These are phyloP conservation scores for Agarophyton chilense DNA, from an alignment of 23 red algal genomes.

Conservation along the genomic window DNA sequence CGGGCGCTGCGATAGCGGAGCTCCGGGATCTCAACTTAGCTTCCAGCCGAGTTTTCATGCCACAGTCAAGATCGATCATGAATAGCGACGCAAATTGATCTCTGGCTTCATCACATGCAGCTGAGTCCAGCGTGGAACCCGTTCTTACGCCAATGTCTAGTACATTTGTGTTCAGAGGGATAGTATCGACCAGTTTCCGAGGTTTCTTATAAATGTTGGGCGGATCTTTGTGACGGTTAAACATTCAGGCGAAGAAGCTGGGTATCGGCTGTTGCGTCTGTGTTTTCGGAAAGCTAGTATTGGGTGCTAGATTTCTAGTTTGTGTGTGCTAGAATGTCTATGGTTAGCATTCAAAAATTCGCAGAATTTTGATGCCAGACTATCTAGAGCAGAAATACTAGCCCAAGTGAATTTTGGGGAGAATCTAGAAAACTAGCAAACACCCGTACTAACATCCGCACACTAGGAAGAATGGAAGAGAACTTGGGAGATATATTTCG, in stretches of 20 bases:
- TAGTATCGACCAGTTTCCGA: constrained; percentile 30
- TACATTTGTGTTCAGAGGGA: constrained; percentile 1
- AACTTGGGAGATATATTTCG: too few species aligned
- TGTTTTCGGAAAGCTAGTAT: too few species aligned
- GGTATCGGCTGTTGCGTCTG: not conserved
- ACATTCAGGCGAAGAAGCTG: constrained; percentile 22
- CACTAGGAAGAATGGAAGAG: too few species aligned
- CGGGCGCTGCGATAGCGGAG: not conserved
- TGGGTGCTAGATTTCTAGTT: too few species aligned
- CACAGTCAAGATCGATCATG: constrained; percentile 37
- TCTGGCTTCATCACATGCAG: not conserved
- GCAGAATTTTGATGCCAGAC: too few species aligned
- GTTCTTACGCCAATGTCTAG: constrained; percentile 56
- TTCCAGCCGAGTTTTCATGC: constrained; percentile 38
- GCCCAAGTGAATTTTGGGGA: too few species aligned
- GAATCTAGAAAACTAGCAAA: too few species aligned
- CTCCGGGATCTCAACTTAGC: constrained; percentile 5
- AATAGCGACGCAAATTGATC: constrained; percentile 30
- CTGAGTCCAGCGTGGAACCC: constrained; percentile 34
- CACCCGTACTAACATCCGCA: too few species aligned
- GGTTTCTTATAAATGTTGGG: not conserved
- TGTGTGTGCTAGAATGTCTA: too few species aligned
- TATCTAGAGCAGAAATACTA: too few species aligned
- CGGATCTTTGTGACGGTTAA: constrained; percentile 21
- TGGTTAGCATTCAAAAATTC: too few species aligned